Evolutionary conservation across 176 grass and related monocot genomes (phyloP).

Genomic region (Musa troglodytarum): DNA sequence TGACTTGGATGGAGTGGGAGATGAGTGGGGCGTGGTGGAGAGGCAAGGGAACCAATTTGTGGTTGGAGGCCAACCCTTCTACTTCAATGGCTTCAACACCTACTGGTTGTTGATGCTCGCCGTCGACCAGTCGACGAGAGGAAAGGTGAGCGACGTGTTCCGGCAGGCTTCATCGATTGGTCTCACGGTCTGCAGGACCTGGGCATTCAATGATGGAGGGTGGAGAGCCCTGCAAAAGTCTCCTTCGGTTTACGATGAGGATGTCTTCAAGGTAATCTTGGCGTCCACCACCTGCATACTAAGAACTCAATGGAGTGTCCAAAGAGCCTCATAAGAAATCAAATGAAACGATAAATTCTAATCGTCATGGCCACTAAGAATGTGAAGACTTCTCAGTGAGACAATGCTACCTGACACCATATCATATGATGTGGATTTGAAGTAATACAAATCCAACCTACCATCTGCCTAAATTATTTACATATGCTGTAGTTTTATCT

Average conservation of each 20-base stretch:
- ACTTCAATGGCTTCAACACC: constrained; percentile 67
- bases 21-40: constrained; percentile 42
- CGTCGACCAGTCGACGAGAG: constrained; percentile 47
- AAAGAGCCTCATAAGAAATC: neutral
- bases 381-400: too few relatives aligned
- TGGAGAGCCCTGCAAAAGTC: constrained; percentile 72
- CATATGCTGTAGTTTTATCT: too few relatives aligned
- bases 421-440: too few relatives aligned
- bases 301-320: neutral
- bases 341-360: neutral
- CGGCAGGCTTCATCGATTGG: constrained; percentile 41
- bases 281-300: neutral
- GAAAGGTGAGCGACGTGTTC: constrained; percentile 56
- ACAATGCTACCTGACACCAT: too few relatives aligned
- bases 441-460: too few relatives aligned
- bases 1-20: neutral
- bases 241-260: constrained; percentile 53
- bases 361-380: too few relatives aligned
- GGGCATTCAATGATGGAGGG: constrained; percentile 63
- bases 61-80: constrained; percentile 38
- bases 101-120: constrained; percentile 75
- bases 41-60: constrained; percentile 45
- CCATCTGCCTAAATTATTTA: too few relatives aligned
- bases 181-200: constrained; percentile 55
- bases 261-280: constrained; percentile 57